Evolutionary conservation across 768 basidiomycete genomes (phyloP).

Genomic region (Suillus sp.): DNA sequence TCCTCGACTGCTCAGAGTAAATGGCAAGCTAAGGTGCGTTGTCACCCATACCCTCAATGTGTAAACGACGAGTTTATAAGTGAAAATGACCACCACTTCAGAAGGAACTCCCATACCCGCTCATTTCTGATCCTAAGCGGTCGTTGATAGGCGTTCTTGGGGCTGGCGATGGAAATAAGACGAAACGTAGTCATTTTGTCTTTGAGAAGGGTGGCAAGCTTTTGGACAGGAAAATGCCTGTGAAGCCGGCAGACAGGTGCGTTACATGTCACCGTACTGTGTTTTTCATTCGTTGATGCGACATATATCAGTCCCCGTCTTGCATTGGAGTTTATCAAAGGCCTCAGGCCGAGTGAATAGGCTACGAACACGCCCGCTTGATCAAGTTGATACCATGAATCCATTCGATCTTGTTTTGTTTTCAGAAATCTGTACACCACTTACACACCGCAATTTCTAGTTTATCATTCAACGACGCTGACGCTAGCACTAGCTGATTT

Average conservation of each 20-base stretch:
- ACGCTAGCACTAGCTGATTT: neutral
- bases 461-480: neutral
- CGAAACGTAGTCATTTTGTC: conserved; percentile 91
- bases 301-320: conserved; percentile 52
- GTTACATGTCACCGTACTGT: neutral
- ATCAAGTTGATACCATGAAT: neutral
- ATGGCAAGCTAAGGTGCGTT: conserved; percentile 82
- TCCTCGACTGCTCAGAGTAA: conserved; percentile 70
- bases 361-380: neutral
- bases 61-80: neutral
- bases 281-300: neutral
- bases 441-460: neutral
- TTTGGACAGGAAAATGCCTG: conserved; percentile 80
- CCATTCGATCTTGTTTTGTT: neutral
- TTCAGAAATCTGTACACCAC: neutral
- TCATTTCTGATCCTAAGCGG: conserved; percentile 89
- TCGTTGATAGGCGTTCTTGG: conserved; percentile 80
- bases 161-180: conserved; percentile 76
- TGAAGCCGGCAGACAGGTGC: conserved; percentile 85
- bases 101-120: conserved; percentile 83
- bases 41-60: neutral
- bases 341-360: conserved; percentile 18
- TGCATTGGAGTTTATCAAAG: conserved; percentile 72
- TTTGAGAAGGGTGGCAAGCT: conserved; percentile 92
- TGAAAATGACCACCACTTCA: conserved; percentile 33